Conservation (phyloP, 2,329 filamentous ascomycete species). For the Leptographium flavum region DNA sequence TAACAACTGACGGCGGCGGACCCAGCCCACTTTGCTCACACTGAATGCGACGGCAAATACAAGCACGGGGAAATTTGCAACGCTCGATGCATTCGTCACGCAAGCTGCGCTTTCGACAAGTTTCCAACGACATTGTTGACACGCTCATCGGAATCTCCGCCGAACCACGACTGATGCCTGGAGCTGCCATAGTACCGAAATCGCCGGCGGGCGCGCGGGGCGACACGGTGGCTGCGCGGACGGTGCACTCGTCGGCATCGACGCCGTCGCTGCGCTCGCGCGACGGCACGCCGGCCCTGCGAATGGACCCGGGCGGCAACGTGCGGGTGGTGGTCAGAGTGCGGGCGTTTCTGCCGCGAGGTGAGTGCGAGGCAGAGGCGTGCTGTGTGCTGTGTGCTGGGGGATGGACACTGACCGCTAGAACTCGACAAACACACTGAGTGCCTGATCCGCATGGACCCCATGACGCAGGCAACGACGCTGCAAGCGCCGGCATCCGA, state of each 20-base stretch:
- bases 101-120: constrained; percentile 13
- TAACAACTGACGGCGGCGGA: neutral
- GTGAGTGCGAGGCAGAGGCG: constrained; percentile 26
- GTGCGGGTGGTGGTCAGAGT: constrained; percentile 74
- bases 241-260: constrained; percentile 54
- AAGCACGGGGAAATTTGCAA: no score
- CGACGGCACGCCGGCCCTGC: constrained; percentile 46
- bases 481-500: constrained; percentile 46
- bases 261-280: constrained; percentile 64
- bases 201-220: constrained; percentile 14
- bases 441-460: constrained; percentile 89
- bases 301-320: constrained; percentile 55
- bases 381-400: neutral
- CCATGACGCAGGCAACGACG: constrained; percentile 69
- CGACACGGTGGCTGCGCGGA: constrained; percentile 11
- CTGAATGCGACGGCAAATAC: neutral
- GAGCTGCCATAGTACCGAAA: constrained; percentile 16
- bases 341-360: constrained; percentile 63
- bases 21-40: neutral
- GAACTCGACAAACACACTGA: constrained; percentile 67
- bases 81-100: constrained; percentile 15
- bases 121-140: constrained; percentile 16
- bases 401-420: constrained; percentile 22
- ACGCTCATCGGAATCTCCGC: constrained; percentile 24
- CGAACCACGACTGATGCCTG: constrained; percentile 30